phyloP scores from a whole-genome alignment of 352 stramenopile species.

The Phytophthora fragariaefolia region DNA sequence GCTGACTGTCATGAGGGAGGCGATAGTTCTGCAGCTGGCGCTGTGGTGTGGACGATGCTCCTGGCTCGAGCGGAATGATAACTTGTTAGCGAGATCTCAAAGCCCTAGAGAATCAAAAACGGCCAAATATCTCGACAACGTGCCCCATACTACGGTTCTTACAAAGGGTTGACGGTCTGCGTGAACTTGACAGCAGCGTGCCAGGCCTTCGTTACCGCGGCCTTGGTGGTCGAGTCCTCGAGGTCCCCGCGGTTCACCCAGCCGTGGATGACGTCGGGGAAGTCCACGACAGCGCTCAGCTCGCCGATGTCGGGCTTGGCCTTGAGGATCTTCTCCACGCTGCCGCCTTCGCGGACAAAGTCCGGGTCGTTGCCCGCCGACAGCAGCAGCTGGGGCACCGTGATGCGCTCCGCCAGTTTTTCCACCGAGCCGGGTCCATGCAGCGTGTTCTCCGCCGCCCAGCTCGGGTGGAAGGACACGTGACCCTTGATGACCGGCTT shows the following conservation, averaged over 20 bases:
- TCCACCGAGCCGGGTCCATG: conserved; percentile 37
- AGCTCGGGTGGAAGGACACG: conserved; percentile 43
- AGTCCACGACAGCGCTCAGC: conserved; percentile 47
- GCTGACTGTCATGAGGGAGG: conserved; percentile 18
- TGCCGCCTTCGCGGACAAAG: conserved; percentile 40
- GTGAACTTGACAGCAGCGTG: conserved; percentile 42
- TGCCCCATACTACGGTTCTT: conserved; percentile 5
- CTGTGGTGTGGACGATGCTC: conserved; percentile 36
- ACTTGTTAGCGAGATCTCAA: not conserved
- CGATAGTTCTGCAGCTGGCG: not conserved
- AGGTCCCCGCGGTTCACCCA: conserved; percentile 71
- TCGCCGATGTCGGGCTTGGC: conserved; percentile 18
- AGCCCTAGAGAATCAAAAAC: not conserved
- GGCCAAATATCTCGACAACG: not conserved
- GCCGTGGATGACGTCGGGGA: conserved; percentile 52
- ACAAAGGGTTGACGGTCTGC: conserved; percentile 39
- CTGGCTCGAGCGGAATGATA: conserved; percentile 22
- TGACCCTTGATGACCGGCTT: conserved; percentile 32
- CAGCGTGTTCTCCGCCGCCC: conserved; percentile 29
- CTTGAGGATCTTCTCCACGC: conserved; percentile 54
- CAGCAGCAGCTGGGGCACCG: conserved; percentile 52
- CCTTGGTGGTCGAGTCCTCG: conserved; percentile 41
- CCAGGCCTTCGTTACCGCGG: conserved; percentile 52
- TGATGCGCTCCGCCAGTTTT: conserved; percentile 47
- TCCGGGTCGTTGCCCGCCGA: conserved; percentile 50